These are phyloP conservation scores for Rhizopogon salebrosus DNA, from an alignment of 768 basidiomycete species.

Conservation along the genomic window DNA sequence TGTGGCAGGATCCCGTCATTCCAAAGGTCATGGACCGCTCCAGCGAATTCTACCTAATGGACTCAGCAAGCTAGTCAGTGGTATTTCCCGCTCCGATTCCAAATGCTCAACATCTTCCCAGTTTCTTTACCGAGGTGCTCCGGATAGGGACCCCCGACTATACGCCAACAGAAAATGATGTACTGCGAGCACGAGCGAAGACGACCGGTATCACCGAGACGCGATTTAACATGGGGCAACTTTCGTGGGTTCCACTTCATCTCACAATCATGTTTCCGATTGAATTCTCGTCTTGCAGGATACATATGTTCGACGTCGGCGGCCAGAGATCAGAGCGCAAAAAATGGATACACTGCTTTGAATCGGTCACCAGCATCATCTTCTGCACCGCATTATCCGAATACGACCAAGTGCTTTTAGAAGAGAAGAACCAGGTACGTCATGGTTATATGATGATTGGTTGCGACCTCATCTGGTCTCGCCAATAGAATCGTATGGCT, in stretches of 20 bases:
- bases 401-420: conserved; percentile 69
- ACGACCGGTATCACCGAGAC: conserved; percentile 91
- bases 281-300: conserved; percentile 21
- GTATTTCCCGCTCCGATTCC: background rate
- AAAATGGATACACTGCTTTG: conserved; percentile 79
- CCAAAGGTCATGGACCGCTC: conserved; percentile 46
- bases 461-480: background rate
- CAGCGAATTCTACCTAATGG: conserved; percentile 90
- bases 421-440: conserved; percentile 39
- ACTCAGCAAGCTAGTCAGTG: conserved; percentile 84
- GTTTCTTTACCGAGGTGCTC: conserved; percentile 83
- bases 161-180: conserved; percentile 80
- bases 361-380: conserved; percentile 76
- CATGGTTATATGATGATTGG: background rate
- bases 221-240: conserved; percentile 63
- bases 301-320: conserved; percentile 76
- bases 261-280: background rate
- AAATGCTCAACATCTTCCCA: conserved; percentile 21
- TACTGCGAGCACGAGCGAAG: conserved; percentile 84
- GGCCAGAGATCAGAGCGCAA: conserved; percentile 79
- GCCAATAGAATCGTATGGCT: conserved; percentile 61
- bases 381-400: conserved; percentile 74
- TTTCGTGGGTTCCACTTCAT: conserved; percentile 38
- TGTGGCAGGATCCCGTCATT: conserved; percentile 69
- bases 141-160: conserved; percentile 82